Percentiles rank a stretch among this genome's conserved stretches.
phyloP scores from a whole-genome alignment of 2,329 filamentous ascomycete genomes.

The Hortaea werneckii region DNA sequence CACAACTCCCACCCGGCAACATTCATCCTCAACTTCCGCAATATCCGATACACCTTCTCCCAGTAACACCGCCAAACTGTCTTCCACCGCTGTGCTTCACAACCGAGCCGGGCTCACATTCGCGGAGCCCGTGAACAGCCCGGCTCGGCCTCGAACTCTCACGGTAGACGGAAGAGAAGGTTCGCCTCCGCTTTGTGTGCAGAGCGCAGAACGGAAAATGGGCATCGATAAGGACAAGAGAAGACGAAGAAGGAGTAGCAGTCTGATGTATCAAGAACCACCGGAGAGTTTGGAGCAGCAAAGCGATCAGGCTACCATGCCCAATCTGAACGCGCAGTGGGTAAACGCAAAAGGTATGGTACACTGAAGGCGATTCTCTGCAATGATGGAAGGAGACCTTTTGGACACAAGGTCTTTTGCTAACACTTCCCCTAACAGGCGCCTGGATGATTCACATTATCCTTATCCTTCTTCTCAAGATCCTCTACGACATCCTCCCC shows the following conservation, averaged over 20 bases:
- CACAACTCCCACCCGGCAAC: not conserved
- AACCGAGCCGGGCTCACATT: conserved; percentile 79
- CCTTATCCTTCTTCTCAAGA: conserved; percentile 82
- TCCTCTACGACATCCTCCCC: conserved; percentile 93
- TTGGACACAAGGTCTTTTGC: not conserved
- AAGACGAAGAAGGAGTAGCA: conserved; percentile 89
- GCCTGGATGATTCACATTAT: conserved; percentile 98
- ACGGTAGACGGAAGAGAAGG: not conserved
- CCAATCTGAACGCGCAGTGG: conserved; percentile 97
- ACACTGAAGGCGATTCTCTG: no score
- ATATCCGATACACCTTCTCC: not conserved
- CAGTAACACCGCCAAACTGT: conserved; percentile 84
- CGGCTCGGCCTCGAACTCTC: conserved; percentile 1
- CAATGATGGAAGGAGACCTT: not conserved
- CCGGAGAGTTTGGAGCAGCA: conserved; percentile 94
- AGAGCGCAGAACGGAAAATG: conserved; percentile 33
- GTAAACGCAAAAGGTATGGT: conserved; percentile 89
- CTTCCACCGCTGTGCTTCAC: conserved; percentile 71
- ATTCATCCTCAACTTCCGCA: not conserved
- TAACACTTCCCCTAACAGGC: conserved; percentile 44
- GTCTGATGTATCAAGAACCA: conserved; percentile 95
- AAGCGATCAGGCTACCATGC: conserved; percentile 87
- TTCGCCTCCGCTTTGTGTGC: conserved; percentile 18
- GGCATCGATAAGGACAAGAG: conserved; percentile 41
- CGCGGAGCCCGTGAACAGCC: conserved; percentile 65